Percentiles rank a stretch among this genome's conserved stretches.
phyloP scores from a whole-genome alignment of 2,329 filamentous ascomycete genomes.

The Calonectria pauciramosa region DNA sequence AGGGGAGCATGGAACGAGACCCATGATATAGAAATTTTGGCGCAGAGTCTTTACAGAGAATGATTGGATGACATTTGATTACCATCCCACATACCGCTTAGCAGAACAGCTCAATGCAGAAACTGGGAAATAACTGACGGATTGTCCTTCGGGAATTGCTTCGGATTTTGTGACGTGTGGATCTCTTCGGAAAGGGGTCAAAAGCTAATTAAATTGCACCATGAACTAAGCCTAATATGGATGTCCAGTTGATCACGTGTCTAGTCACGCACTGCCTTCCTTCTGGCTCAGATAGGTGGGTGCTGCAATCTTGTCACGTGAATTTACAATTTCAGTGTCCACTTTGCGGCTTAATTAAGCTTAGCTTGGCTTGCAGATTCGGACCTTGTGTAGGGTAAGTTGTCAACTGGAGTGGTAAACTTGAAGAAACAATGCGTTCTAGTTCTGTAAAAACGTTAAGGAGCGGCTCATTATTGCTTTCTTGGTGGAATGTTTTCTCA shows the following conservation, averaged over 20 bases:
- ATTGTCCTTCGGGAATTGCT: not conserved
- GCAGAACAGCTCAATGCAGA: not conserved
- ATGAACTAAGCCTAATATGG: not conserved
- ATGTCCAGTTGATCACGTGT: not conserved
- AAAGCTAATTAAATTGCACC: not conserved
- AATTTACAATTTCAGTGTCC: fast-evolving
- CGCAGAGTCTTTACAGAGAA: not conserved
- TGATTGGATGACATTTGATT: not conserved
- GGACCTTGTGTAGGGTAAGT: not conserved
- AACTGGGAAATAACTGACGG: not conserved
- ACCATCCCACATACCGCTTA: not conserved
- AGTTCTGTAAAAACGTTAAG: too few relatives aligned
- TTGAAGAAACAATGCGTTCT: not conserved
- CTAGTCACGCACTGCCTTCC: not conserved
- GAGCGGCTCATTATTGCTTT: too few relatives aligned
- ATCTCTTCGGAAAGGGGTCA: not conserved
- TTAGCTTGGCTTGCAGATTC: not conserved
- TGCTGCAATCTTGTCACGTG: not conserved
- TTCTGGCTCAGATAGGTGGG: not conserved
- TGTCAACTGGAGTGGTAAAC: not conserved
- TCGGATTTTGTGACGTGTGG: not conserved
- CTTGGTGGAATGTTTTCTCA: too few relatives aligned
- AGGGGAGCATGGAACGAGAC: not conserved
- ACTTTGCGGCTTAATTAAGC: not conserved
- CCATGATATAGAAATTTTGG: not conserved